Base-by-base conservation (phyloP, 768 basidiomycete genomes). In the Lepiota brunneoincarnata region DNA sequence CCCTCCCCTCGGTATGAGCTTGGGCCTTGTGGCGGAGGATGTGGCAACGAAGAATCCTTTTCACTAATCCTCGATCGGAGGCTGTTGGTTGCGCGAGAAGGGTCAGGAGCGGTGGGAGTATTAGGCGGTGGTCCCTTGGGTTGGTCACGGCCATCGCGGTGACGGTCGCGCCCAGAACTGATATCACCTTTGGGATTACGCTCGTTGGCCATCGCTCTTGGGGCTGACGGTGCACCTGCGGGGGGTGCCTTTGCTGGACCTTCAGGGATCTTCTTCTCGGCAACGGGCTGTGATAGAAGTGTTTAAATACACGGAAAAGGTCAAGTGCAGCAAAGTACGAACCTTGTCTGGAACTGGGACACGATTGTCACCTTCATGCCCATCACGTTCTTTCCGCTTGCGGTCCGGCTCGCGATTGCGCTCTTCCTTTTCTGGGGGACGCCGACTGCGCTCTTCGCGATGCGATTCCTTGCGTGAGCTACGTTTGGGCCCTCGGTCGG, bases 401-500 rank as follows among this genome's bases (percentile, higher is more conserved):
- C 86, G 80, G 24, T 69, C 73, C 45, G 44, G 41, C 3, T 54
- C 53, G 43, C 87, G 78, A 26, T 89, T 87, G 55, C 84, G 80
- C 23, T 75, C 67, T 42, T 90, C 88, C 65, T 89, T 89, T 40
- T 90, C 89, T 11, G 75, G 71, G 12, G 75, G 74, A 49, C 89
- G 81, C 23, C 89, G 82, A 58, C 72, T 72, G 34, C 89, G 78
- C 36, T 91, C 89, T 51, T 91, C 90, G 45, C 89, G 82, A 62
- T 89, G 87, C 26, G 80, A 69, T 2, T 91, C 89, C 64, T 88
- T 89, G 45, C 90, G 83, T 54, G 89, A 86, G 55, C 82, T 81
- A n/a, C 90, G 85, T 67, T 92, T 92, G n/a, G 84, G 79, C 31
- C 78, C 77, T 59, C 90, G 81, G 48, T 92, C 90, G 56, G 82